These are phyloP conservation scores for Russula vinacea DNA, from an alignment of 768 basidiomycete species.

Conservation along the genomic window DNA sequence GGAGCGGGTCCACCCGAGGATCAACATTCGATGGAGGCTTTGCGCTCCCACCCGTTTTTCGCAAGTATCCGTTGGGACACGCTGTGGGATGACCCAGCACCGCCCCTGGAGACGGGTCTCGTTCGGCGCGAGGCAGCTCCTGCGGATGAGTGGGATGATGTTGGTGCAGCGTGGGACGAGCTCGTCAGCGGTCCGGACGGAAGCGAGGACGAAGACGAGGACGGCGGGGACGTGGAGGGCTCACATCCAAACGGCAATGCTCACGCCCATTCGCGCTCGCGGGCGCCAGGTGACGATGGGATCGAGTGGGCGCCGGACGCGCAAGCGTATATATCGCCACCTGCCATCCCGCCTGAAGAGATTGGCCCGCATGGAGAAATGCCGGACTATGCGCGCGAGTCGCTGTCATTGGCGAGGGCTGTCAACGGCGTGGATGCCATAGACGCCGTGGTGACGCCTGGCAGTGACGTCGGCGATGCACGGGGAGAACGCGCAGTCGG, in stretches of 20 bases:
- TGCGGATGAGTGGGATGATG: slow-evolving; percentile 46
- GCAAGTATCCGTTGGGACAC: slow-evolving; percentile 54
- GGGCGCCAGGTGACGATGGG: slow-evolving; percentile 37
- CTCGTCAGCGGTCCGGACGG: slow-evolving; percentile 32
- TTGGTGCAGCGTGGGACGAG: slow-evolving; percentile 54
- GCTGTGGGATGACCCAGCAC: slow-evolving; percentile 63
- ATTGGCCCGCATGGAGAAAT: slow-evolving; percentile 48
- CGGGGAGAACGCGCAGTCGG: not conserved
- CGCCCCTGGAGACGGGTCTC: slow-evolving; percentile 56
- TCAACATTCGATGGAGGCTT: slow-evolving; percentile 42
- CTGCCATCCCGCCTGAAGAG: slow-evolving; percentile 33
- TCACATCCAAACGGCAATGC: not conserved
- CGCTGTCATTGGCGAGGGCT: slow-evolving; percentile 18
- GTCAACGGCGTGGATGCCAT: slow-evolving; percentile 4
- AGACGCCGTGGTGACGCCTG: slow-evolving; percentile 23
- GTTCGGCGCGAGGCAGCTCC: slow-evolving; percentile 45
- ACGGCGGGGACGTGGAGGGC: slow-evolving; percentile 17
- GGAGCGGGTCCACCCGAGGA: slow-evolving; percentile 50
- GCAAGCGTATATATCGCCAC: slow-evolving; percentile 33
- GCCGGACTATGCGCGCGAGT: slow-evolving; percentile 36
- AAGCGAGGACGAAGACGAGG: slow-evolving; percentile 27
- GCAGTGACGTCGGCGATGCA: slow-evolving; percentile 26
- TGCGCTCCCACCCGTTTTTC: slow-evolving; percentile 65
- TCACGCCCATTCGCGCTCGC: slow-evolving; percentile 1
- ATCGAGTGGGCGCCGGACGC: slow-evolving; percentile 55